These are phyloP conservation scores for Alternaria ethzedia DNA, from an alignment of 2,329 filamentous ascomycete genomes.

Conservation along the genomic window DNA sequence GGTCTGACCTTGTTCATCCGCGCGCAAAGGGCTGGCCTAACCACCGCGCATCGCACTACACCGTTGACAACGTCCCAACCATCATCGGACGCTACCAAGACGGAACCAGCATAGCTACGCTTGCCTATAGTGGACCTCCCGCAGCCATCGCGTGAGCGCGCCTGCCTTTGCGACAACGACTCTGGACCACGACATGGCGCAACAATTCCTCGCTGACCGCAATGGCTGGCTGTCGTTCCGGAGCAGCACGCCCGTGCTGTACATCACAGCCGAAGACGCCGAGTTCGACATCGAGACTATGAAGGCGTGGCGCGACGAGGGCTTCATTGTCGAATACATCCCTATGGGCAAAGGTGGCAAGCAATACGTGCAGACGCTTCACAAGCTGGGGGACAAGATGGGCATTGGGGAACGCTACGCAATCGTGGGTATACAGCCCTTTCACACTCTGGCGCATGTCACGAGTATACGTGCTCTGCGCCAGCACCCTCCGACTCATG, in stretches of 20 bases:
- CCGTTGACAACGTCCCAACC: not conserved
- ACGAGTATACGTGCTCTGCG: not conserved
- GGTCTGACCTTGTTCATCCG: not conserved
- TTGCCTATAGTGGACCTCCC: constrained; percentile 12
- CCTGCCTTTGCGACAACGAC: constrained; percentile 2
- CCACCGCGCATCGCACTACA: not conserved
- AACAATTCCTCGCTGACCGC: constrained; percentile 45
- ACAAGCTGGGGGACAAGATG: constrained; percentile 60
- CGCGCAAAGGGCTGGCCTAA: not conserved
- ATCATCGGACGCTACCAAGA: not conserved
- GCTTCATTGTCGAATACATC: constrained; percentile 65
- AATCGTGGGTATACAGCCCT: constrained; percentile 61
- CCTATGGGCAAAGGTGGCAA: constrained; percentile 59
- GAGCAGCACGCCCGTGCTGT: constrained; percentile 53
- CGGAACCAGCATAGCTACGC: constrained; percentile 5
- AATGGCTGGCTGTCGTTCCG: constrained; percentile 51
- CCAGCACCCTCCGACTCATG: not conserved
- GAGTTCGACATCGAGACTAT: constrained; percentile 63
- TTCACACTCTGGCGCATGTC: constrained; percentile 7
- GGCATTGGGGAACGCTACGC: constrained; percentile 67
- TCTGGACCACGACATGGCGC: constrained; percentile 32
- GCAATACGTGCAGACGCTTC: constrained; percentile 55
- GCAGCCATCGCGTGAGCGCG: constrained; percentile 4
- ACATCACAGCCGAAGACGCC: constrained; percentile 59
- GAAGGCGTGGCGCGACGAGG: constrained; percentile 65